Evolutionary conservation across 1,139 yeast species (phyloP).

Genomic region (Saccharomycopsis hybrid): DNA sequence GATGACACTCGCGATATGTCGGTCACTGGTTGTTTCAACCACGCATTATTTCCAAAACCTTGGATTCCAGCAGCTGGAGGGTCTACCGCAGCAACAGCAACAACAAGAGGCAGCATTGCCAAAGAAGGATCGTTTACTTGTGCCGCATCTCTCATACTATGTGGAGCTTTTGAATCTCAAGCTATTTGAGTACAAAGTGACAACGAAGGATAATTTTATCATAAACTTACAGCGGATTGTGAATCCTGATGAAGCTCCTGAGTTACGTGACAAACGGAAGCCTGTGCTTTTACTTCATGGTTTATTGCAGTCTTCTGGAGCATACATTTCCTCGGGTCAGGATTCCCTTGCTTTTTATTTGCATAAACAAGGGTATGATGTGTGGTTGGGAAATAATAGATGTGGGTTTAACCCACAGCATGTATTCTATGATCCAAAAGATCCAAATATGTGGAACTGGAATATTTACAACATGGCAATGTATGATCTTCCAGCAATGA

Average conservation of each 20-base stretch:
- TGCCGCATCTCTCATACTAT: slow-evolving; percentile 39
- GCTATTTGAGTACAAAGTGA: slow-evolving; percentile 50
- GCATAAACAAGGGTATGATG: slow-evolving; percentile 64
- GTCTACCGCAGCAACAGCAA: too few relatives aligned
- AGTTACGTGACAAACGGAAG: slow-evolving; percentile 29
- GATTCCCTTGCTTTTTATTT: slow-evolving; percentile 68
- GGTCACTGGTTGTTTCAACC: neutral
- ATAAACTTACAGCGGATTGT: slow-evolving; percentile 58
- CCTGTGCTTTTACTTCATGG: slow-evolving; percentile 85
- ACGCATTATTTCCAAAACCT: neutral
- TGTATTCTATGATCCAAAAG: slow-evolving; percentile 35
- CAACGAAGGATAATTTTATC: slow-evolving; percentile 77
- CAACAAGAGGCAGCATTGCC: too few relatives aligned
- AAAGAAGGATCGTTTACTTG: slow-evolving; percentile 2
- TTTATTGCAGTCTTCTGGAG: slow-evolving; percentile 77
- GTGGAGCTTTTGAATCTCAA: slow-evolving; percentile 54
- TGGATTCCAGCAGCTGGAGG: too few relatives aligned
- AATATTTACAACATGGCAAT: slow-evolving; percentile 74
- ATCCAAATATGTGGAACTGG: slow-evolving; percentile 77
- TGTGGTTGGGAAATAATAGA: slow-evolving; percentile 91
- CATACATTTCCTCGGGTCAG: slow-evolving; percentile 71
- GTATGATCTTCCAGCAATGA: slow-evolving; percentile 67
- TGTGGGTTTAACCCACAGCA: slow-evolving; percentile 77
- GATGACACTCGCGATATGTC: slow-evolving; percentile 5
- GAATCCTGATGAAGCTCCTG: slow-evolving; percentile 38